These are phyloP conservation scores for Perkinsus marinus DNA, from an alignment of 169 alveolate genomes.

Conservation along the genomic window DNA sequence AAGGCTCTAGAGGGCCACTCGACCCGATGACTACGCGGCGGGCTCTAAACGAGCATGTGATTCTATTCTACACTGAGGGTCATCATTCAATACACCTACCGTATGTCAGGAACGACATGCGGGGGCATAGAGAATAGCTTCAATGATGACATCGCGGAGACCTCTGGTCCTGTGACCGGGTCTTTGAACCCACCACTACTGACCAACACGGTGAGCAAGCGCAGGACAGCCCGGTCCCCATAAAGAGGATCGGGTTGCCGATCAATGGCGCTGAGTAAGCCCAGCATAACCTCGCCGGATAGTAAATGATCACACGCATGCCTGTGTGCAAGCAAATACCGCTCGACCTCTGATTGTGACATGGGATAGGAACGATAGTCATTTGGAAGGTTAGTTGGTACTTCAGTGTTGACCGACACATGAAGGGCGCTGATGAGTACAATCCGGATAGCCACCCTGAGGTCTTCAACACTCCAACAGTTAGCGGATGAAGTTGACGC, in stretches of 20 bases:
- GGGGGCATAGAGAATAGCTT: neutral
- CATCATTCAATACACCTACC: neutral
- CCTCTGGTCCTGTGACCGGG: neutral
- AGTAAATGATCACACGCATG: neutral
- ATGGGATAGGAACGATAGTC: neutral
- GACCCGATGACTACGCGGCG: neutral
- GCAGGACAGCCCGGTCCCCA: neutral
- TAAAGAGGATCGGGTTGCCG: neutral
- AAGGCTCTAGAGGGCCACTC: neutral
- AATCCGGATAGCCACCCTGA: neutral
- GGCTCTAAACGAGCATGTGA: neutral
- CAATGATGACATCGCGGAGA: neutral
- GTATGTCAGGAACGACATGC: neutral
- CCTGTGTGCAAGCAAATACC: neutral
- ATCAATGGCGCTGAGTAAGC: neutral
- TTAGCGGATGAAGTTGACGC: neutral
- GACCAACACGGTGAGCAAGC: neutral
- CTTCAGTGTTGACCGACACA: neutral
- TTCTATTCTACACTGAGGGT: neutral
- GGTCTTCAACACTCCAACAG: neutral
- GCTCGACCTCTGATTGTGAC: neutral
- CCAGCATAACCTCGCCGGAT: neutral
- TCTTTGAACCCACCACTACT: neutral
- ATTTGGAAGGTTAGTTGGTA: neutral
- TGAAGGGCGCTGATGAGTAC: neutral